phyloP scores from a whole-genome alignment of 2,329 filamentous ascomycete species.

The Diaporthe helianthi region DNA sequence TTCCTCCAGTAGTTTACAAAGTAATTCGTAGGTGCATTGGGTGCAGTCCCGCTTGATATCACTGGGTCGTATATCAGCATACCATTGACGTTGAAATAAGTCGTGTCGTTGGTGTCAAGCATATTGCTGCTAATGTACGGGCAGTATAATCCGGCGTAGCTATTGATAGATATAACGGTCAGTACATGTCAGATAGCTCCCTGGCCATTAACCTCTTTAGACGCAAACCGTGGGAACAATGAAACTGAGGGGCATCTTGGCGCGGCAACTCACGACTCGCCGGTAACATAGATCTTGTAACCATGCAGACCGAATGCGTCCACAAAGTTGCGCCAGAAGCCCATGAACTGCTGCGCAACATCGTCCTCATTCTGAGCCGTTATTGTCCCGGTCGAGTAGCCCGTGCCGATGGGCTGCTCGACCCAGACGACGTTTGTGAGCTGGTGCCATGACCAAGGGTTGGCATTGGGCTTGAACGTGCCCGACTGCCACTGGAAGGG shows the following conservation, averaged over 20 bases:
- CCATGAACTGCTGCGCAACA: constrained; percentile 70
- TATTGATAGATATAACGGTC: background rate
- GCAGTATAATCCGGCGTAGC: constrained; percentile 58
- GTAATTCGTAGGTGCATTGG: constrained; percentile 53
- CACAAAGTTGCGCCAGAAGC: constrained; percentile 77
- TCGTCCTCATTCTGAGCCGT: constrained; percentile 70
- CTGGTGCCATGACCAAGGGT: constrained; percentile 73
- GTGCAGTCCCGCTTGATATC: constrained; percentile 55
- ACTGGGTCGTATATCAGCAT: constrained; percentile 75
- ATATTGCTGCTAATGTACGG: constrained; percentile 75
- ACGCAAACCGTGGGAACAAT: background rate
- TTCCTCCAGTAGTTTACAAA: constrained; percentile 63
- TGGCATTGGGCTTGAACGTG: constrained; percentile 65
- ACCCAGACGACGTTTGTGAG: constrained; percentile 78
- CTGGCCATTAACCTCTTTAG: rapidly evolving
- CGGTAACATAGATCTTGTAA: constrained; percentile 72
- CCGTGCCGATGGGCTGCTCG: constrained; percentile 68
- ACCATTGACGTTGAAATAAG: constrained; percentile 69
- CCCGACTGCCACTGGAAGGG: constrained; percentile 72
- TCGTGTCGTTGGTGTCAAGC: constrained; percentile 67
- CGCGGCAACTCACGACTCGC: constrained; percentile 53
- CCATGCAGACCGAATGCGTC: constrained; percentile 68
- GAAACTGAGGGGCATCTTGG: constrained; percentile 50
- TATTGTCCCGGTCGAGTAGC: constrained; percentile 68
- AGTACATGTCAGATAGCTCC: background rate